A percentile compares a stretch with the other conserved stretches of the same genome.
Evolutionary conservation across 352 stramenopile species (phyloP).

Genomic region (Lagenidium giganteum): DNA sequence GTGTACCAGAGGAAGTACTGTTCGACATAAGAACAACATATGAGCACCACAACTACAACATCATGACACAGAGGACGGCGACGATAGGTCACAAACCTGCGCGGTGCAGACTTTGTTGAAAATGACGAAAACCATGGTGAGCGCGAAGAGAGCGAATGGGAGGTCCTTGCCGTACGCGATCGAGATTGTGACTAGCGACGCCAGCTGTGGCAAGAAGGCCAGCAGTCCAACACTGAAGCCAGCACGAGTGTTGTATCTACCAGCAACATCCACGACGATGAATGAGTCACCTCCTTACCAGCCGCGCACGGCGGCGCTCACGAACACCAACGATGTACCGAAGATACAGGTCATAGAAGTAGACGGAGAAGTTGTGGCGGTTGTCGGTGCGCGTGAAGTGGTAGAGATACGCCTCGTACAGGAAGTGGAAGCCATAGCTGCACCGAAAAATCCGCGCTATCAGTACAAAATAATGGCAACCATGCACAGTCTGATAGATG

Average conservation of each 20-base stretch:
- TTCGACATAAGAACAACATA: slow-evolving; percentile 24
- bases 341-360: slow-evolving; percentile 99
- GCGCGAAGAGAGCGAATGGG: slow-evolving; percentile 92
- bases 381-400: slow-evolving; percentile 98
- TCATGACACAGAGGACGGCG: too few species aligned
- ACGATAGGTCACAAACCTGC: slow-evolving; percentile 45
- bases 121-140: slow-evolving; percentile 99
- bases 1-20: slow-evolving; percentile 99
- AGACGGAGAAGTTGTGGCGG: slow-evolving; percentile 99
- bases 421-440: slow-evolving; percentile 89
- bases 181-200: slow-evolving; percentile 70
- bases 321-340: slow-evolving; percentile 24
- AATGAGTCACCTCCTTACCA: too few species aligned
- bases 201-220: slow-evolving; percentile 83
- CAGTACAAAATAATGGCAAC: slow-evolving; percentile 1
- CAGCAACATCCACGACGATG: not conserved
- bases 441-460: not conserved
- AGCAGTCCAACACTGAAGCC: slow-evolving; percentile 74
- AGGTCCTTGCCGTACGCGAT: slow-evolving; percentile 80
- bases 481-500: not conserved
- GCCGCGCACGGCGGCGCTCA: too few species aligned
- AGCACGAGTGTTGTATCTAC: slow-evolving; percentile 73
- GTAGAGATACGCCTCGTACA: slow-evolving; percentile 98
- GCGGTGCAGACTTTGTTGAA: slow-evolving; percentile 95
- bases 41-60: not conserved